phyloP scores from a whole-genome alignment of 441 rosid genomes.

The Populus hybrid region DNA sequence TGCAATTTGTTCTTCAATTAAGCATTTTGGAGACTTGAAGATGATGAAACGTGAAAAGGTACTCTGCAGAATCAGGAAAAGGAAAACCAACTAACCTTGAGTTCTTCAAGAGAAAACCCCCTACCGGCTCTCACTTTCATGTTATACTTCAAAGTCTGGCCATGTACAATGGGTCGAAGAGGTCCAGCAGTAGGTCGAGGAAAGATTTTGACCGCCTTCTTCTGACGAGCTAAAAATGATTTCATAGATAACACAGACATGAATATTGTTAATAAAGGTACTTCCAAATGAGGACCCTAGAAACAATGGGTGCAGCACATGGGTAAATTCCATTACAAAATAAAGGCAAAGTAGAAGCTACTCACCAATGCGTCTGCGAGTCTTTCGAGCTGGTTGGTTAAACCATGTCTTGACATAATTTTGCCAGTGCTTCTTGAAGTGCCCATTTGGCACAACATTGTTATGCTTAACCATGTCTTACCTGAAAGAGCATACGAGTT shows the following conservation, averaged over 20 bases:
- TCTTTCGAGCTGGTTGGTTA: slow-evolving; percentile 81
- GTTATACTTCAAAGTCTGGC: slow-evolving; percentile 5
- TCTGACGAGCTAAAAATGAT: slow-evolving; percentile 56
- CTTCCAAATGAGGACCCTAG: not conserved
- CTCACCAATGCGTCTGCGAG: slow-evolving; percentile 69
- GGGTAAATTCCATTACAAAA: not conserved
- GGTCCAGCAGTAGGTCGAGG: slow-evolving; percentile 86
- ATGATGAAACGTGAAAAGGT: no score
- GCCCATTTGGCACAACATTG: slow-evolving; percentile 70
- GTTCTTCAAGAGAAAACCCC: no score
- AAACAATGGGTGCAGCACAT: not conserved
- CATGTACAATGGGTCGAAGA: slow-evolving; percentile 77
- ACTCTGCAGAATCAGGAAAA: not conserved
- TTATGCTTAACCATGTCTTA: slow-evolving; percentile 67
- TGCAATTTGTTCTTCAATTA: not conserved
- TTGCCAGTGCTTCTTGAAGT: slow-evolving; percentile 90
- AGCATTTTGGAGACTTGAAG: no score
- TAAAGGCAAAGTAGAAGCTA: not conserved
- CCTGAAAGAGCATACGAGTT: slow-evolving; percentile 15
- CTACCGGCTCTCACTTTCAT: slow-evolving; percentile 22
- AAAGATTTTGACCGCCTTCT: slow-evolving; percentile 84
- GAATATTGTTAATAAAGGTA: not conserved
- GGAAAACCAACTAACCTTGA: slow-evolving; percentile 41
- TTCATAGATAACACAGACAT: not conserved
- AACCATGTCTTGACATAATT: slow-evolving; percentile 86